Conservation (phyloP, 108 stramenopile genomes). For the Cyclotella choctawhatcheeana region DNA sequence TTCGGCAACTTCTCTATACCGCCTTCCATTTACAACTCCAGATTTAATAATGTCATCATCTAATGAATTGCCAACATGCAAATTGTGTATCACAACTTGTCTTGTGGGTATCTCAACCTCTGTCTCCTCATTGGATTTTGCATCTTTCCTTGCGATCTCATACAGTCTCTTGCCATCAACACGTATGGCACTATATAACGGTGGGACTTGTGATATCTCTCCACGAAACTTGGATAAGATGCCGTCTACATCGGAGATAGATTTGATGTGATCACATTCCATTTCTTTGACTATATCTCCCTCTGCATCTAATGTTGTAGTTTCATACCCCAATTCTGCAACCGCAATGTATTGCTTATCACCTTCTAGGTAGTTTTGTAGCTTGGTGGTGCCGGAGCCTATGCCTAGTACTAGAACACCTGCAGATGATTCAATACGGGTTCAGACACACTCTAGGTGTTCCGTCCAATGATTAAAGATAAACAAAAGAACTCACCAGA, state of each 20-base stretch:
- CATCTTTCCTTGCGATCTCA: constrained; percentile 70
- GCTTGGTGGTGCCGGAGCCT: constrained; percentile 81
- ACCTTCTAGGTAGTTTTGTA: constrained; percentile 81
- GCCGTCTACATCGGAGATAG: constrained; percentile 34
- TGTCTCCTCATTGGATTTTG: constrained; percentile 18
- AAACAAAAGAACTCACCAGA: constrained; percentile 29
- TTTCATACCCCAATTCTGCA: constrained; percentile 80
- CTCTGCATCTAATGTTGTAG: constrained; percentile 85
- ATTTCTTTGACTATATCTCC: constrained; percentile 65
- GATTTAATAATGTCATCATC: constrained; percentile 22
- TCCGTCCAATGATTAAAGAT: too few species aligned
- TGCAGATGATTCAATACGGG: not conserved
- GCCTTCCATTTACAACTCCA: constrained; percentile 41
- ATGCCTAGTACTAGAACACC: constrained; percentile 95
- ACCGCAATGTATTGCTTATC: constrained; percentile 81
- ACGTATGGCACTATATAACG: constrained; percentile 87
- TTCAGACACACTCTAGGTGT: not conserved
- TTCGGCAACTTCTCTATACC: constrained; percentile 29
- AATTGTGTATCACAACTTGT: constrained; percentile 52
- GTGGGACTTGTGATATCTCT: constrained; percentile 88
- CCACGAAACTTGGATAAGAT: constrained; percentile 70
- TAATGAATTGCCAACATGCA: constrained; percentile 33
- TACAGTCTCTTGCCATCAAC: constrained; percentile 87
- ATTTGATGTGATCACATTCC: constrained; percentile 66
- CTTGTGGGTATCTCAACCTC: constrained; percentile 48